phyloP scores from a whole-genome alignment of 2,329 filamentous ascomycete species.

The Penicillium sp. region DNA sequence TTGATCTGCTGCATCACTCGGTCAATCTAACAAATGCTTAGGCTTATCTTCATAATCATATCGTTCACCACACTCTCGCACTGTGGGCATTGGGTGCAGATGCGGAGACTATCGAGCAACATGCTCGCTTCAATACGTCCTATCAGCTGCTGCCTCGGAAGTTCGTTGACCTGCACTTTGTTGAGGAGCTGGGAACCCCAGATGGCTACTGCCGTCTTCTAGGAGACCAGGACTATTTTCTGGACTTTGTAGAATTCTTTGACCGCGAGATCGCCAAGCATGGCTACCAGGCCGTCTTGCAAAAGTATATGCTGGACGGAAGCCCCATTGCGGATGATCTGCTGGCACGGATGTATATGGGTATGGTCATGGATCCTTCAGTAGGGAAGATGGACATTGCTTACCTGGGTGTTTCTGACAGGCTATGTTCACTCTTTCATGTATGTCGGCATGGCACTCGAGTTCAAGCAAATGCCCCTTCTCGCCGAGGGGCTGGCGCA shows the following conservation, averaged over 20 bases:
- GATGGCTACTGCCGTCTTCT: not conserved
- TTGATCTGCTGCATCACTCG: too few species aligned
- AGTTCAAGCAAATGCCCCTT: not conserved
- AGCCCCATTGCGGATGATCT: conserved; percentile 1
- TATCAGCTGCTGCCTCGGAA: not conserved
- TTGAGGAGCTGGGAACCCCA: not conserved
- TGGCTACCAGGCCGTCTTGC: conserved; percentile 1
- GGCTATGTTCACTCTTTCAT: conserved; percentile 3
- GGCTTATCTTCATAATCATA: conserved; percentile 3
- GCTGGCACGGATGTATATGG: conserved; percentile 1
- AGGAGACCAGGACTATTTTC: not conserved
- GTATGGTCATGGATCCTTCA: not conserved
- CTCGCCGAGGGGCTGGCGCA: conserved; percentile 2
- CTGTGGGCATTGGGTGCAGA: conserved; percentile 1
- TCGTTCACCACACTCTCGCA: not conserved
- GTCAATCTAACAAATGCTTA: not conserved
- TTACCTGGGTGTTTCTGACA: not conserved
- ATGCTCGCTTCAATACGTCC: not conserved
- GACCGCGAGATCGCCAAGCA: not conserved
- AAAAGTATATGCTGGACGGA: conserved; percentile 1
- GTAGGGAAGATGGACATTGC: too few species aligned
- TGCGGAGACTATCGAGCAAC: conserved; percentile 1
- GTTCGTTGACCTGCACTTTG: not conserved
- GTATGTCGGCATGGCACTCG: not conserved
- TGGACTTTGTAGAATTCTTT: not conserved